Percentiles rank a stretch among this genome's conserved stretches.
phyloP scores from a whole-genome alignment of 2,329 filamentous ascomycete genomes.

The Penicillium nordicum region DNA sequence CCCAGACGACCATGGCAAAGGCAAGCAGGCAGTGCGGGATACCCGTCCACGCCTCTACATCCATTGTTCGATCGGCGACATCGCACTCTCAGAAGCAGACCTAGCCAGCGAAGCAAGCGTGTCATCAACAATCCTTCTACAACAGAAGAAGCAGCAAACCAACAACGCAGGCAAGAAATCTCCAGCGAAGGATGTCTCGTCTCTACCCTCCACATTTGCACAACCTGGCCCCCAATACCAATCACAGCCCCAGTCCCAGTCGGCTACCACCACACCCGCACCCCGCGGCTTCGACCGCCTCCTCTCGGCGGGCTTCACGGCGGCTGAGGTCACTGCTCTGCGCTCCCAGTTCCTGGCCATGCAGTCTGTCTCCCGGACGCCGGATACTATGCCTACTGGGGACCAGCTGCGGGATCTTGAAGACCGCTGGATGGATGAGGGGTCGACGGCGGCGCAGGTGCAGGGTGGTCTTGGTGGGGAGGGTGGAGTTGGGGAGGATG shows the following conservation, averaged over 20 bases:
- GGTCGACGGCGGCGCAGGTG: slow-evolving; percentile 34
- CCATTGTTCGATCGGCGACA: slow-evolving; percentile 84
- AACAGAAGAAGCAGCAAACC: slow-evolving; percentile 14
- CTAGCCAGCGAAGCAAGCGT: slow-evolving; percentile 62
- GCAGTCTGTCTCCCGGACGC: slow-evolving; percentile 75
- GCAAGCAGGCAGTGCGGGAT: slow-evolving; percentile 61
- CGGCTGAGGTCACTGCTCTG: slow-evolving; percentile 77
- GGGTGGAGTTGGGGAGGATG: slow-evolving; percentile 35
- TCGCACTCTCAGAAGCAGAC: slow-evolving; percentile 65
- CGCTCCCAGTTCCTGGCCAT: slow-evolving; percentile 86
- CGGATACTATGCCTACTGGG: slow-evolving; percentile 82
- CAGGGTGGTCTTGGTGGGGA: slow-evolving; percentile 47
- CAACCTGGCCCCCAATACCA: not conserved
- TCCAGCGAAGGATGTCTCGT: not conserved
- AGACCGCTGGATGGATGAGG: slow-evolving; percentile 82
- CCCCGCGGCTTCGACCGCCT: slow-evolving; percentile 87
- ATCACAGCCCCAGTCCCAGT: slow-evolving; percentile 12
- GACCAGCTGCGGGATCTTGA: slow-evolving; percentile 73
- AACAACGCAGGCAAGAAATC: too few species aligned
- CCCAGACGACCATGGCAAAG: slow-evolving; percentile 49
- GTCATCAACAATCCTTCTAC: slow-evolving; percentile 29
- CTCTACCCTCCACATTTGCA: not conserved
- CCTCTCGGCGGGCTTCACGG: slow-evolving; percentile 73
- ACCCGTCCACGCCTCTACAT: slow-evolving; percentile 67
- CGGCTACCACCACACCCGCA: slow-evolving; percentile 41